Evolutionary conservation across 805 yeast genomes (phyloP), one percentile per base, ranked within the genome.

Genomic region (Candida yuanshanica): DNA sequence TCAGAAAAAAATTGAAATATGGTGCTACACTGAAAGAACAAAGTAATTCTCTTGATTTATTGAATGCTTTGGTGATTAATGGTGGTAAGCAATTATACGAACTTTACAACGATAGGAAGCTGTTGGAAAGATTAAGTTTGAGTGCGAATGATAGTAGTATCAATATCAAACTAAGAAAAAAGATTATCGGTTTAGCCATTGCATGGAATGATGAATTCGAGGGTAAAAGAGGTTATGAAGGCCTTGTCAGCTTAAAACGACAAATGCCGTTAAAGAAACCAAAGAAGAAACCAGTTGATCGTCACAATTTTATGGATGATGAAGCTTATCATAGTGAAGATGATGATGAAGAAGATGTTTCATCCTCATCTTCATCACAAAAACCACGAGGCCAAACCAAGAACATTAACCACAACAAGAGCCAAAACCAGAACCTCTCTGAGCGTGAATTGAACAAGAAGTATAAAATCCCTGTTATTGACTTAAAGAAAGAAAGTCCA

Each of bases 1-100:
- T 93, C 18, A 74, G 99, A 38, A 93, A 93, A 69, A 79, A 81
- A 54, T 65, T 93, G 56, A 93, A 95, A 64, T 84, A 91, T 56
- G 98, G 97, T n/a, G 55, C 70, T 2, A 57, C 33, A 18, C 23
- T 63, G 5, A 62, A 66, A 16, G 83, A 82, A 49, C 95, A 86
- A 58, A 52, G 74, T 39, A 75, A 85, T 35, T 84, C 95, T 0
- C 60, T 89, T 64, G 82, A 55, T 37, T 42, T 83, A 11, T 60
- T 81, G 31, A 85, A 83, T 50, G 63, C 76, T 16, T 58, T 83
- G 18, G 78, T 83, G 2, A 72, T 77, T 27, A 81, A 81, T 55
- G 77, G 75, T 21, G 73, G 74, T 1, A 57, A 47, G 10, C 52
- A 42, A 11, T 29, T 55, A 20, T 46, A 44, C 16, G 61, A 61